A percentile compares a stretch with the other conserved stretches of the same genome.
Evolutionary conservation across 2,329 filamentous ascomycete genomes (phyloP).

Genomic region (Fusarium fracticaudum): DNA sequence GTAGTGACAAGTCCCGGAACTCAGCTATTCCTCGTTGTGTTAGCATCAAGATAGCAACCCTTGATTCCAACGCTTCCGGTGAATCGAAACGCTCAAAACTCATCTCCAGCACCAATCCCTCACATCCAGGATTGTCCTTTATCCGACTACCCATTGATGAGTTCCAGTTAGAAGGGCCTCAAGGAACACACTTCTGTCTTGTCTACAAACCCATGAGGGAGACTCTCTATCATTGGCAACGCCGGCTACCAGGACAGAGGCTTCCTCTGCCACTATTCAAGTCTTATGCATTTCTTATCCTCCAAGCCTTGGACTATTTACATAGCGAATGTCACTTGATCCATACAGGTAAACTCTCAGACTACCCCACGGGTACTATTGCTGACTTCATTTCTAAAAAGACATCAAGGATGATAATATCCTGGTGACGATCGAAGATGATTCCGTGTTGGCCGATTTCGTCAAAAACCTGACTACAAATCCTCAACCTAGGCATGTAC

Average conservation of each 20-base stretch:
- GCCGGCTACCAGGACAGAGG: constrained; percentile 13
- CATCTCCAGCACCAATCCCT: constrained; percentile 23
- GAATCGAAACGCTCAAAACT: constrained; percentile 12
- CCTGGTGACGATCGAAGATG: constrained; percentile 34
- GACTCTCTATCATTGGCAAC: constrained; percentile 29
- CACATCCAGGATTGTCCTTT: constrained; percentile 21
- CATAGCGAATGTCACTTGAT: constrained; percentile 32
- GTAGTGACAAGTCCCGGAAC: rapidly evolving
- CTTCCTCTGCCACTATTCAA: constrained; percentile 25
- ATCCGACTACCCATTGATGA: constrained; percentile 18
- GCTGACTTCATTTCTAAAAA: neutral
- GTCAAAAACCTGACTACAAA: neutral
- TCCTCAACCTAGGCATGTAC: constrained; percentile 7
- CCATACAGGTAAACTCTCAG: constrained; percentile 27
- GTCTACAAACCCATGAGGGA: constrained; percentile 38
- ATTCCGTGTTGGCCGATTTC: constrained; percentile 16
- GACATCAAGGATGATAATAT: constrained; percentile 40
- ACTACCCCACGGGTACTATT: rapidly evolving
- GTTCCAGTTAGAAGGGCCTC: constrained; percentile 20
- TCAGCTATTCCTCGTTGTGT: constrained; percentile 2
- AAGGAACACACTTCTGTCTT: constrained; percentile 34
- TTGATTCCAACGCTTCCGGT: constrained; percentile 19
- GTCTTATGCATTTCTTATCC: constrained; percentile 22
- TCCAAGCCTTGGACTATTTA: constrained; percentile 32
- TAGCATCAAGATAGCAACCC: constrained; percentile 30